phyloP scores from a whole-genome alignment of 2,329 filamentous ascomycete genomes.

The Eutypella sp. region DNA sequence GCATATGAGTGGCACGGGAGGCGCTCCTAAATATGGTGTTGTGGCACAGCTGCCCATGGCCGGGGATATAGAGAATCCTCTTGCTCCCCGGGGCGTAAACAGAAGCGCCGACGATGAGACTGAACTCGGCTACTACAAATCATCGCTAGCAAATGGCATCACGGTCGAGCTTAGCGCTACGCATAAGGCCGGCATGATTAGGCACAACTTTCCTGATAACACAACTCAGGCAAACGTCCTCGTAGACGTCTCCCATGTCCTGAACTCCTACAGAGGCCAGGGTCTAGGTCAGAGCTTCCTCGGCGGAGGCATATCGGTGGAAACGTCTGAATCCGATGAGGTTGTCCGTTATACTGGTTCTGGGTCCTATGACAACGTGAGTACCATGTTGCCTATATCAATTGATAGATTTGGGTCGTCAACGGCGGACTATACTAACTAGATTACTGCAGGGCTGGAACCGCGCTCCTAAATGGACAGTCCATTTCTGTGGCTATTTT shows the following conservation, averaged over 20 bases:
- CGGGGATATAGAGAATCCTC: constrained; percentile 46
- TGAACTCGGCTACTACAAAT: constrained; percentile 58
- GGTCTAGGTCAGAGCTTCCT: constrained; percentile 59
- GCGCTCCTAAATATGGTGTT: constrained; percentile 65
- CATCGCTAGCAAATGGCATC: constrained; percentile 50
- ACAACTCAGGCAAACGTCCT: constrained; percentile 42
- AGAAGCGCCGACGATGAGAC: constrained; percentile 47
- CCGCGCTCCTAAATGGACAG: constrained; percentile 54
- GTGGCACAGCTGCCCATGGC: constrained; percentile 54
- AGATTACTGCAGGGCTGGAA: constrained; percentile 51
- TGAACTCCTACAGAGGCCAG: constrained; percentile 56
- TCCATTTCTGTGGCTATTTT: constrained; percentile 61
- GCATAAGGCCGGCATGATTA: constrained; percentile 52
- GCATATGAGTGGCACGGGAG: constrained; percentile 63
- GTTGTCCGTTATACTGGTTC: constrained; percentile 49
- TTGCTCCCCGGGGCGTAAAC: constrained; percentile 50
- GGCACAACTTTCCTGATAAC: constrained; percentile 51
- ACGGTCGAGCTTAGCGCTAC: constrained; percentile 53
- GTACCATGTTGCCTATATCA: constrained; percentile 8
- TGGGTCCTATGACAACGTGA: constrained; percentile 58
- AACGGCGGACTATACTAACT: neutral
- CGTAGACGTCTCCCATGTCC: constrained; percentile 62
- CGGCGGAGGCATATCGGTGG: constrained; percentile 52
- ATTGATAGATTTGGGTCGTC: neutral
- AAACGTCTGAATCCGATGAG: constrained; percentile 32